Evolutionary conservation across 2,329 filamentous ascomycete species (phyloP).

Genomic region (Paraconiothyrium sp.): DNA sequence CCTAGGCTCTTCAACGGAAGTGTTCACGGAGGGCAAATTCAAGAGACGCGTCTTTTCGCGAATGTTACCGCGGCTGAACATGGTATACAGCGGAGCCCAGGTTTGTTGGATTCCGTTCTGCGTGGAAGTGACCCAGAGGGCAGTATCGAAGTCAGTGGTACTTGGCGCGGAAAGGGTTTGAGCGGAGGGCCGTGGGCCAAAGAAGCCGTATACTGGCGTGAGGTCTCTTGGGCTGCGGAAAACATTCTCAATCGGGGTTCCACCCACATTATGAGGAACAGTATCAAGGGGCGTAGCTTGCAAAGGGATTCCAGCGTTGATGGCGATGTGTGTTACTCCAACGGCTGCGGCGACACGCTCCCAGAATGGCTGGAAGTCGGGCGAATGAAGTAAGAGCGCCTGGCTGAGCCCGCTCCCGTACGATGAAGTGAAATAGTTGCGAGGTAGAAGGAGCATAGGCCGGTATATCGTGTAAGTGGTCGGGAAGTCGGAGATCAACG

Average conservation of each 20-base stretch:
- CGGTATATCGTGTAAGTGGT: constrained; percentile 64
- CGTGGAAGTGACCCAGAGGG: constrained; percentile 81
- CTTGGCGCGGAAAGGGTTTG: constrained; percentile 35
- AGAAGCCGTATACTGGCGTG: constrained; percentile 75
- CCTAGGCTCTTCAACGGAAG: constrained; percentile 32
- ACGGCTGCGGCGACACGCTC: constrained; percentile 50
- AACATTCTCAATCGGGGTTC: constrained; percentile 62
- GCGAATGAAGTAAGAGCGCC: constrained; percentile 30
- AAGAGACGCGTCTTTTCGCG: constrained; percentile 85
- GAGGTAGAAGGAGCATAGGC: constrained; percentile 66
- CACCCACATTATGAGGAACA: neutral
- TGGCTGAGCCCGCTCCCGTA: constrained; percentile 48
- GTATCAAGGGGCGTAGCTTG: constrained; percentile 18
- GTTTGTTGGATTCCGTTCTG: constrained; percentile 81
- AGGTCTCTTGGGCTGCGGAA: constrained; percentile 78
- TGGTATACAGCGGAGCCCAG: constrained; percentile 90
- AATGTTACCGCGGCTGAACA: constrained; percentile 93
- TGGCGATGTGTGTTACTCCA: constrained; percentile 64
- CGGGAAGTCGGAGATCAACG: constrained; percentile 39
- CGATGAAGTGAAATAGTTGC: constrained; percentile 53
- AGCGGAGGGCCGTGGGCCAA: constrained; percentile 63
- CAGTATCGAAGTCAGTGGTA: constrained; percentile 66
- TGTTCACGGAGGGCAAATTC: constrained; percentile 46
- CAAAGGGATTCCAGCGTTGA: constrained; percentile 65
- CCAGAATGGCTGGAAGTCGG: constrained; percentile 36